Evolutionary conservation across 208 protist genomes (phyloP).

Genomic region (Leishmania aethiopica): DNA sequence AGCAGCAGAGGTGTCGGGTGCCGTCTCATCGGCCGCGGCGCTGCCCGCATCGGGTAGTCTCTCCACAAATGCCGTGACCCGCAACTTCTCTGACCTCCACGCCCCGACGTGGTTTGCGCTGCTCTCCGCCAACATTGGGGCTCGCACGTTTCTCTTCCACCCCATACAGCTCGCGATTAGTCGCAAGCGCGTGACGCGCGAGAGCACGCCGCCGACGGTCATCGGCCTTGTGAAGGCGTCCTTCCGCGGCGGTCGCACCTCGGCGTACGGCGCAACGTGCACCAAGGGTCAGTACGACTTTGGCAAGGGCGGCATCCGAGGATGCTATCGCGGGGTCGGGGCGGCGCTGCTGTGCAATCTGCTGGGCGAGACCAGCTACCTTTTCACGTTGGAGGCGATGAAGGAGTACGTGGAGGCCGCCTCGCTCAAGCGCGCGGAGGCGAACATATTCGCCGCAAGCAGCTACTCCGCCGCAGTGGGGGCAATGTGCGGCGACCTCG

Average conservation of each 20-base stretch:
- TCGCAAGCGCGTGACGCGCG: conserved; percentile 79
- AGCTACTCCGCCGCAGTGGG: conserved; percentile 60
- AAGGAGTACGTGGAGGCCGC: conserved; percentile 47
- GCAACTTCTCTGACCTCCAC: conserved; percentile 80
- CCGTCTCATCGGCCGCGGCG: not conserved
- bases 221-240: conserved; percentile 43
- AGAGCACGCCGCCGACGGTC: conserved; percentile 55
- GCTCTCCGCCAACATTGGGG: conserved; percentile 58
- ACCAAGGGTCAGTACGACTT: conserved; percentile 31
- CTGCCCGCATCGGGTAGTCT: conserved; percentile 10
- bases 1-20: not conserved
- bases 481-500: conserved; percentile 76
- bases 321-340: conserved; percentile 75
- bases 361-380: conserved; percentile 73
- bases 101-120: conserved; percentile 78
- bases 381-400: conserved; percentile 75
- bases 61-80: conserved; percentile 77
- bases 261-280: conserved; percentile 20
- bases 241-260: conserved; percentile 53
- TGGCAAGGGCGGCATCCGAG: conserved; percentile 61
- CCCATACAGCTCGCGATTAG: conserved; percentile 77
- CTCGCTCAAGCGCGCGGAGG: not conserved
- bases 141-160: conserved; percentile 80
- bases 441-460: conserved; percentile 23
- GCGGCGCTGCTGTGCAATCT: conserved; percentile 72